Conservation (phyloP, 2,329 filamentous ascomycete genomes). For the Botrytis elliptica region DNA sequence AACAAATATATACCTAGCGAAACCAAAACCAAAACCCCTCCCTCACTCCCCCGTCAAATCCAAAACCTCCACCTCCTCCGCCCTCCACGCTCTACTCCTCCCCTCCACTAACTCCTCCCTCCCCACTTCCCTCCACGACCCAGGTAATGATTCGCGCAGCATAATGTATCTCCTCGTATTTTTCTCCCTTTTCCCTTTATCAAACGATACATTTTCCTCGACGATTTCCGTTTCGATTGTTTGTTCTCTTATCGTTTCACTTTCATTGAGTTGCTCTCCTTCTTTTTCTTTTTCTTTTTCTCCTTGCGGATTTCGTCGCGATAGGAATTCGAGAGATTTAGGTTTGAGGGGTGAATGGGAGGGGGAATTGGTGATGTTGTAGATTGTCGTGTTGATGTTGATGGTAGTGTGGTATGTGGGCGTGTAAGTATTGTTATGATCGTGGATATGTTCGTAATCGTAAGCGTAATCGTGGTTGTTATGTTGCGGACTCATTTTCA, state of each 20-base stretch:
- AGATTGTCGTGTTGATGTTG: conserved; percentile 12
- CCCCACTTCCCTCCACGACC: conserved; percentile 10
- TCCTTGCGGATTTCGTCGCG: not conserved
- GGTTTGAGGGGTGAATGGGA: not conserved
- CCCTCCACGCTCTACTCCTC: conserved; percentile 19
- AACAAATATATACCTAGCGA: not conserved
- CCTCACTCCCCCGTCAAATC: conserved; percentile 19
- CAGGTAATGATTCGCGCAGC: conserved; percentile 17
- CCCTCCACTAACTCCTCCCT: conserved; percentile 21
- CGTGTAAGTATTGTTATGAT: not conserved
- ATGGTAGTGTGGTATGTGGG: conserved; percentile 1
- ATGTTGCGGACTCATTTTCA: not conserved
- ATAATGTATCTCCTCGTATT: conserved; percentile 17
- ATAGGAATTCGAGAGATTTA: not conserved
- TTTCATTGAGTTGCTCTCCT: not conserved
- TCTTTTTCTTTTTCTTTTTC: not conserved
- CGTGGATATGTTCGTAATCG: not conserved
- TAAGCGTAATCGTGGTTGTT: not conserved
- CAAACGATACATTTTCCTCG: not conserved
- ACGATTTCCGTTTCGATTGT: conserved; percentile 2
- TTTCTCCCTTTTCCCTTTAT: not conserved
- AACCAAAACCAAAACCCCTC: not conserved
- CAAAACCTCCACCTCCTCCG: conserved; percentile 19
- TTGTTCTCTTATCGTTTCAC: not conserved
- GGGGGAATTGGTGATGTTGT: conserved; percentile 10